Evolutionary conservation across 805 yeast genomes (phyloP).

Genomic region (Starmera dryadoides): DNA sequence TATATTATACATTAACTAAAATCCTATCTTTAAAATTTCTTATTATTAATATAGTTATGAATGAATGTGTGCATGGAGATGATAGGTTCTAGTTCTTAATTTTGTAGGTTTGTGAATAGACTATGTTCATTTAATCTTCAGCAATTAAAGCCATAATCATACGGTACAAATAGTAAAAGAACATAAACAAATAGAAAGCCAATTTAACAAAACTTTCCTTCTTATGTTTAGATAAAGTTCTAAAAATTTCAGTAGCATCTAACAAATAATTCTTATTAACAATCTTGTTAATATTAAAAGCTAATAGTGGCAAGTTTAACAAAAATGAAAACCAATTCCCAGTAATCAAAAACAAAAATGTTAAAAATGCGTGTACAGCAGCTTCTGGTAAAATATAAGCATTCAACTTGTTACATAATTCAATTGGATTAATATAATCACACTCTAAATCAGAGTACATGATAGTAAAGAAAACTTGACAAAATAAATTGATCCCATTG

Average conservation of each 20-base stretch:
- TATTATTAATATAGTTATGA: no score
- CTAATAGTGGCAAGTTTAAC: conserved; percentile 75
- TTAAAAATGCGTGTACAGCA: conserved; percentile 63
- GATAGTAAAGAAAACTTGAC: conserved; percentile 92
- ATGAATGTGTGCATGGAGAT: background rate
- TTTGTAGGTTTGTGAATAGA: background rate
- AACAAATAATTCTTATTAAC: conserved; percentile 74
- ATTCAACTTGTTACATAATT: conserved; percentile 88
- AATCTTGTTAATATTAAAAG: conserved; percentile 77
- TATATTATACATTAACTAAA: no score
- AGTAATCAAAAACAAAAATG: conserved; percentile 65
- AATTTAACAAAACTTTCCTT: conserved; percentile 85
- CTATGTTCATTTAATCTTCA: conserved; percentile 13
- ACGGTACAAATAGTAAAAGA: conserved; percentile 92
- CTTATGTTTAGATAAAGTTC: conserved; percentile 90
- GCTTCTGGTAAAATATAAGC: conserved; percentile 89
- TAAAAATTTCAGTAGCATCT: conserved; percentile 96
- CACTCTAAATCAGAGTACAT: conserved; percentile 92
- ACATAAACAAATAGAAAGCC: conserved; percentile 85
- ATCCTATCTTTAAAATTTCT: no score
- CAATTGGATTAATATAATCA: conserved; percentile 96
- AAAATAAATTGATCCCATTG: conserved; percentile 82
- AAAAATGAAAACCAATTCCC: conserved; percentile 92
- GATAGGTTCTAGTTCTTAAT: background rate
- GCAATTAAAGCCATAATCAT: conserved; percentile 89